A percentile compares a stretch with the other conserved stretches of the same genome.
These are phyloP conservation scores for Zygoascus flipseniorum DNA, from an alignment of 805 yeast species.

Conservation along the genomic window DNA sequence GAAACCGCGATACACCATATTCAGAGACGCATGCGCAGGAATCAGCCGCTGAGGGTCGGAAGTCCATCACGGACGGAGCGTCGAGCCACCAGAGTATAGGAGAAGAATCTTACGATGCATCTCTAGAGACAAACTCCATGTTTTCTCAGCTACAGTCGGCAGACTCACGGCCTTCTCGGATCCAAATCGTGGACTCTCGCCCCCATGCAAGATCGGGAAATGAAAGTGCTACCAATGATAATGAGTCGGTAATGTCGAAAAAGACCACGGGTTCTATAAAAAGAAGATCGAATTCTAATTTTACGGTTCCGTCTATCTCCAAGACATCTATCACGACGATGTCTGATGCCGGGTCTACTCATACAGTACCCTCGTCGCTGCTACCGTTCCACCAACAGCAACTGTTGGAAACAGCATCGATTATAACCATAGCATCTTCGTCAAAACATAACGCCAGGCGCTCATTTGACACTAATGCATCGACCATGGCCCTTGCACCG, in stretches of 20 bases:
- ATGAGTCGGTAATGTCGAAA: background rate
- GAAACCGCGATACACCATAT: too few species aligned
- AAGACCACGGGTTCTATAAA: slow-evolving; percentile 6
- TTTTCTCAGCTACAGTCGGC: slow-evolving; percentile 1
- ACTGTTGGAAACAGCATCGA: slow-evolving; percentile 27
- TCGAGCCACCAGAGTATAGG: background rate
- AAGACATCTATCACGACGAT: slow-evolving; percentile 20
- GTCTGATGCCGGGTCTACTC: slow-evolving; percentile 1
- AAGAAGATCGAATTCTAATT: slow-evolving; percentile 19
- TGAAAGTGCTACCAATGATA: background rate
- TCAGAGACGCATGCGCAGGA: too few species aligned
- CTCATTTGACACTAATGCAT: slow-evolving; percentile 30
- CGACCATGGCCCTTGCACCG: slow-evolving; percentile 29
- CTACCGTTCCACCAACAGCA: slow-evolving; percentile 2
- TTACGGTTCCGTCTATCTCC: slow-evolving; percentile 22
- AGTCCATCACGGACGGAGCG: background rate
- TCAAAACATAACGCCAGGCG: slow-evolving; percentile 25
- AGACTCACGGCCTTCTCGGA: slow-evolving; percentile 10
- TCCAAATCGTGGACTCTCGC: slow-evolving; percentile 14
- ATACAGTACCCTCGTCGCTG: background rate
- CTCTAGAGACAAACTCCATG: slow-evolving; percentile 1
- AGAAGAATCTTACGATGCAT: background rate
- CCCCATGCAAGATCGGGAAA: slow-evolving; percentile 1
- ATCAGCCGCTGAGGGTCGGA: background rate
- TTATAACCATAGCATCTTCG: slow-evolving; percentile 30